Evolutionary conservation across 768 basidiomycete genomes (phyloP).

Genomic region (Russula foetens): DNA sequence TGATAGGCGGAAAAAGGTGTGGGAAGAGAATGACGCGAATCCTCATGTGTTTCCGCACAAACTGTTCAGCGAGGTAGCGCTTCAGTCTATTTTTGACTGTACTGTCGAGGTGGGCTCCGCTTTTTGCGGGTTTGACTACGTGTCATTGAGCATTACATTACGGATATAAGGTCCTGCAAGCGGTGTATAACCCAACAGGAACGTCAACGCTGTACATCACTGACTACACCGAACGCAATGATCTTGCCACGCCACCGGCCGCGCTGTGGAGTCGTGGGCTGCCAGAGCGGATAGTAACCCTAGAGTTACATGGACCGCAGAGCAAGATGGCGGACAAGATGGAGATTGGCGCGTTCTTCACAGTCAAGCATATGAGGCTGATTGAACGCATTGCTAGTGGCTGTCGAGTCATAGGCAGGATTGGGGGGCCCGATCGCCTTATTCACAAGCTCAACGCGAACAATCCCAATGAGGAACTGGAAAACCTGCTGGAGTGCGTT

Average conservation of each 20-base stretch:
- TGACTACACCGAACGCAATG: constrained; percentile 15
- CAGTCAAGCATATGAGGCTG: constrained; percentile 15
- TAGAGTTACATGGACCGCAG: constrained; percentile 16
- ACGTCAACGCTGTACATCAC: constrained; percentile 14
- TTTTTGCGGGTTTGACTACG: not conserved
- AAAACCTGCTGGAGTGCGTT: constrained; percentile 9
- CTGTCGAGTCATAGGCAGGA: constrained; percentile 7
- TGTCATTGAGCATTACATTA: not conserved
- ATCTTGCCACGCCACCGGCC: constrained; percentile 7
- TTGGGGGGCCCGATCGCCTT: constrained; percentile 19
- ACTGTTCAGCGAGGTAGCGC: constrained; percentile 11
- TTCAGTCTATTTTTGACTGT: constrained; percentile 13
- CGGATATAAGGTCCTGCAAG: constrained; percentile 10
- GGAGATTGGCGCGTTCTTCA: constrained; percentile 12
- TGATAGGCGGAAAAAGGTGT: constrained; percentile 17
- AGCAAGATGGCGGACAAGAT: constrained; percentile 14
- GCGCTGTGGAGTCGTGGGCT: constrained; percentile 4
- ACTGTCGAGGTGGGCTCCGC: constrained; percentile 16
- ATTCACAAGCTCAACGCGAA: constrained; percentile 12
- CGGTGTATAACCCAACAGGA: constrained; percentile 7
- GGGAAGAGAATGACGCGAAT: constrained; percentile 17
- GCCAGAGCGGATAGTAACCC: constrained; percentile 4
- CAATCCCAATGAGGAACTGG: constrained; percentile 11
- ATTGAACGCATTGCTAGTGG: constrained; percentile 7
- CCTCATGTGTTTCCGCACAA: constrained; percentile 18